phyloP scores from a whole-genome alignment of 2,329 filamentous ascomycete genomes.

The Bipolaris cookei region DNA sequence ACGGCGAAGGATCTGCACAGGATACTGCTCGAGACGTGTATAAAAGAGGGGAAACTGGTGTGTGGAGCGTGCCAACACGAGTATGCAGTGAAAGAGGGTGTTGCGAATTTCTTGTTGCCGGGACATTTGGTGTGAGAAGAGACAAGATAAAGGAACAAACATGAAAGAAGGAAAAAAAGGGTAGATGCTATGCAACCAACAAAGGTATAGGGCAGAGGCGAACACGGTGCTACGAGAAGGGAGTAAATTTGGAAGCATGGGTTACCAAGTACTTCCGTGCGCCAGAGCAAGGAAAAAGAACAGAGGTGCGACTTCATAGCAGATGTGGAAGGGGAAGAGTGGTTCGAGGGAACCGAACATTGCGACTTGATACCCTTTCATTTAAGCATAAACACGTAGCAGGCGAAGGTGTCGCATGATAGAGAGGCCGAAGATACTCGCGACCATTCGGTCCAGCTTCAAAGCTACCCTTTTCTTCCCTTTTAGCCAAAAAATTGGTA shows the following conservation, averaged over 20 bases:
- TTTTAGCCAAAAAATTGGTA: conserved; percentile 20
- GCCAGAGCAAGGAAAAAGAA: background rate
- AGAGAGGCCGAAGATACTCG: background rate
- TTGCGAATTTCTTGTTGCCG: conserved; percentile 93
- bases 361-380: conserved; percentile 37
- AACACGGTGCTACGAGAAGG: background rate
- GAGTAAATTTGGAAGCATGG: background rate
- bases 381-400: background rate
- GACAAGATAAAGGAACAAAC: too few species aligned
- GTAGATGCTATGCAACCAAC: background rate
- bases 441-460: background rate
- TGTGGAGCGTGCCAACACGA: conserved; percentile 93
- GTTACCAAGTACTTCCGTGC: background rate
- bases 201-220: background rate
- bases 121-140: conserved; percentile 77
- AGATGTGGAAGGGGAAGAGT: conserved; percentile 1
- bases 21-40: conserved; percentile 85
- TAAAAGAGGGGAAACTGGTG: conserved; percentile 85
- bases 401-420: background rate
- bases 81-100: conserved; percentile 93
- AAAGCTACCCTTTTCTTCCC: conserved; percentile 10
- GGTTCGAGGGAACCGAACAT: background rate
- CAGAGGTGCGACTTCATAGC: background rate
- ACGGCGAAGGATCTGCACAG: conserved; percentile 79
- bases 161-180: background rate